phyloP scores from a whole-genome alignment of 805 yeast genomes.

The Starmera pachycereana region DNA sequence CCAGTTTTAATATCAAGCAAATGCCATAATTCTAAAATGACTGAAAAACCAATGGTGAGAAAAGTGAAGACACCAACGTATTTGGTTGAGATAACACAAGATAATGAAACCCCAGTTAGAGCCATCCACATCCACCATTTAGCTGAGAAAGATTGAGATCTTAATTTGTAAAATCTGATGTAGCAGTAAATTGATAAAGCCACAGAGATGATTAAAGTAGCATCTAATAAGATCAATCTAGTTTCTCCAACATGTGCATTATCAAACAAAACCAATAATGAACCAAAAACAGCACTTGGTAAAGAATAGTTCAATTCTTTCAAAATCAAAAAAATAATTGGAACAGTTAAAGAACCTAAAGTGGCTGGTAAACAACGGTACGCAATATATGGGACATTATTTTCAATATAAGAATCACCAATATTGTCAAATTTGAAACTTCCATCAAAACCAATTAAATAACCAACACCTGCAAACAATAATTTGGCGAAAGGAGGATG shows the following conservation, averaged over 20 bases:
- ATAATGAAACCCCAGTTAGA: slow-evolving; percentile 74
- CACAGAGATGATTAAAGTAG: slow-evolving; percentile 75
- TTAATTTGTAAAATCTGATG: slow-evolving; percentile 65
- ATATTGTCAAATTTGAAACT: slow-evolving; percentile 81
- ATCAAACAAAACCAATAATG: slow-evolving; percentile 71
- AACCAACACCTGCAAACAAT: slow-evolving; percentile 84
- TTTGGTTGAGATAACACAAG: slow-evolving; percentile 90
- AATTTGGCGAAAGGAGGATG: slow-evolving; percentile 98
- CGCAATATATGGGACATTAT: slow-evolving; percentile 80
- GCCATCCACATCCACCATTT: slow-evolving; percentile 86
- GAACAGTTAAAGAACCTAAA: slow-evolving; percentile 76
- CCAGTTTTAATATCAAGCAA: slow-evolving; percentile 66
- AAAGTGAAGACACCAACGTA: slow-evolving; percentile 94
- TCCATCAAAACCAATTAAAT: slow-evolving; percentile 86
- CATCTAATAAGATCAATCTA: slow-evolving; percentile 83
- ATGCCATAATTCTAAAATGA: slow-evolving; percentile 78
- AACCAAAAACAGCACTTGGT: slow-evolving; percentile 67
- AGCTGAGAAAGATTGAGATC: slow-evolving; percentile 52
- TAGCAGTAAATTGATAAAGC: slow-evolving; percentile 73
- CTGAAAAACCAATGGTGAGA: slow-evolving; percentile 80
- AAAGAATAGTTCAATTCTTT: slow-evolving; percentile 77
- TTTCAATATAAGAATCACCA: slow-evolving; percentile 69
- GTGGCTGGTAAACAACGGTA: slow-evolving; percentile 71
- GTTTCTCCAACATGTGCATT: slow-evolving; percentile 88
- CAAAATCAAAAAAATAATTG: slow-evolving; percentile 74